phyloP scores from a whole-genome alignment of 169 alveolate species.

The Ichthyophthirius multifiliis region DNA sequence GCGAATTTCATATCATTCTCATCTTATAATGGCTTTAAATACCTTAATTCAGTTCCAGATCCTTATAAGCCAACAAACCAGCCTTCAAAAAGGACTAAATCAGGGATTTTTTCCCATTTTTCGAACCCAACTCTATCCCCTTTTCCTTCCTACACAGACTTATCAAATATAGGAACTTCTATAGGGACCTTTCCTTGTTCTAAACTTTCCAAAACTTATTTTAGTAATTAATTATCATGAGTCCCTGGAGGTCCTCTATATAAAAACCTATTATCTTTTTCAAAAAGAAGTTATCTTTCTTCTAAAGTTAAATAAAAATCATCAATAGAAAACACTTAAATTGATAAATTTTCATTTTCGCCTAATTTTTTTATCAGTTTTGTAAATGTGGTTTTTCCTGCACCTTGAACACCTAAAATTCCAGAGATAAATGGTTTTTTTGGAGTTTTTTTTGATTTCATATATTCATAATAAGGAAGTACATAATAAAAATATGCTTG shows the following conservation, averaged over 20 bases:
- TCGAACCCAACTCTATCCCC: neutral
- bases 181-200: neutral
- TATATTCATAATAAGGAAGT: neutral
- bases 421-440: neutral
- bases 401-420: neutral
- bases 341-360: neutral
- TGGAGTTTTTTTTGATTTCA: neutral
- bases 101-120: neutral
- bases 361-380: neutral
- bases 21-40: neutral
- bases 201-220: neutral
- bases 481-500: neutral
- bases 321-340: neutral
- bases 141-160: neutral
- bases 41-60: neutral
- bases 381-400: neutral
- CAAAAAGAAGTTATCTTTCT: neutral
- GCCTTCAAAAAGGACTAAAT: neutral
- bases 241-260: conserved; percentile 11
- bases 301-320: neutral
- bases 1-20: neutral
- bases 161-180: neutral
- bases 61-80: neutral
- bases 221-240: neutral
- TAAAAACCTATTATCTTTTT: neutral